These are phyloP conservation scores for Endocarpon pusillum DNA, from an alignment of 495 filamentous ascomycete species.

Conservation along the genomic window DNA sequence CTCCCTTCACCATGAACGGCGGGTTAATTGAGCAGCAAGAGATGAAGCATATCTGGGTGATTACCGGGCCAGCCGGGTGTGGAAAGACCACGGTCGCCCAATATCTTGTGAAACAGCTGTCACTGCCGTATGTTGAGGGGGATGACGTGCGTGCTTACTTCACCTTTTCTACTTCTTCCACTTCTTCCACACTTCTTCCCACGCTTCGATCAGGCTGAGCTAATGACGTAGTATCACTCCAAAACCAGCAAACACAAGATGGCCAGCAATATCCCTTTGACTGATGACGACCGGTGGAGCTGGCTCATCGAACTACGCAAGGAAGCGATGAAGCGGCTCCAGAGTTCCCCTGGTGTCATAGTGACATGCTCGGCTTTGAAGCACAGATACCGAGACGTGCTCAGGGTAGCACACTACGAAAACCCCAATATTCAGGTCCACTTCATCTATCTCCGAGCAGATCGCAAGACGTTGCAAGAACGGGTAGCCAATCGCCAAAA, in stretches of 20 bases:
- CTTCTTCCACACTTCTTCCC: not conserved
- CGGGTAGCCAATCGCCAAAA: constrained; percentile 56
- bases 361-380: constrained; percentile 94
- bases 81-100: constrained; percentile 89
- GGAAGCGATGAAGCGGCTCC: constrained; percentile 49
- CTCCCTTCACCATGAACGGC: too few relatives aligned
- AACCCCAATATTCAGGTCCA: constrained; percentile 64
- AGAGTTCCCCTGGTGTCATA: constrained; percentile 59
- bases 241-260: constrained; percentile 84
- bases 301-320: constrained; percentile 86
- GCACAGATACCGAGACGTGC: constrained; percentile 93
- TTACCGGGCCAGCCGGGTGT: constrained; percentile 93
- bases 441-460: constrained; percentile 79
- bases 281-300: constrained; percentile 93
- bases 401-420: constrained; percentile 72
- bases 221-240: constrained; percentile 56
- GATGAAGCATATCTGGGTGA: constrained; percentile 93
- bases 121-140: constrained; percentile 78
- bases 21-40: too few relatives aligned
- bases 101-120: constrained; percentile 50
- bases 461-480: constrained; percentile 52
- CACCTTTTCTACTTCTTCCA: not conserved
- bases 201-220: not conserved
- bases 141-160: constrained; percentile 58
- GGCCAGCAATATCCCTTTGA: constrained; percentile 69